These are phyloP conservation scores for Lentinula edodes DNA, from an alignment of 768 basidiomycete species.

Conservation along the genomic window DNA sequence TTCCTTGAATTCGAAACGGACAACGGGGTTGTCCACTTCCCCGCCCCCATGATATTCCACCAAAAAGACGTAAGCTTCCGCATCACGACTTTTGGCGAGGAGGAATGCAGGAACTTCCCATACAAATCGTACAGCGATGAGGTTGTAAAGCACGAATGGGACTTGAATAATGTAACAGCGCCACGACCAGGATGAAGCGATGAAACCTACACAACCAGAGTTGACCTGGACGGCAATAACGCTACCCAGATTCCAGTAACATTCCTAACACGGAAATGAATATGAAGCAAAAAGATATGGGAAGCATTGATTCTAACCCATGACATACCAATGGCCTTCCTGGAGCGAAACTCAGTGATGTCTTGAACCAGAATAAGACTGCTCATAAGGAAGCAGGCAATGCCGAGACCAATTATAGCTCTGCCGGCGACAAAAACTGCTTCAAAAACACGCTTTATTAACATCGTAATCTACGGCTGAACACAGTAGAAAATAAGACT, in stretches of 20 bases:
- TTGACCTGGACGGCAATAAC: background rate
- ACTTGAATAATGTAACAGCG: conserved; percentile 35
- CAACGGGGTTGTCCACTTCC: conserved; percentile 12
- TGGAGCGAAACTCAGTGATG: background rate
- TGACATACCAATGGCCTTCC: background rate
- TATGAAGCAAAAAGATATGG: background rate
- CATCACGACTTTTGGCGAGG: conserved; percentile 27
- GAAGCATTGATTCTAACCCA: background rate
- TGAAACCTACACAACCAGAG: background rate
- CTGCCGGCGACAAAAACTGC: background rate
- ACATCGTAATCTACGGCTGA: no score
- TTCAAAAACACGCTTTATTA: background rate
- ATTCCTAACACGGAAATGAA: background rate
- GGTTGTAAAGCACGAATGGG: conserved; percentile 14
- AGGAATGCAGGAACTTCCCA: conserved; percentile 35
- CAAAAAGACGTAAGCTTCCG: conserved; percentile 25
- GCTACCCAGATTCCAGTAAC: background rate
- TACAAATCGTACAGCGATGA: conserved; percentile 34
- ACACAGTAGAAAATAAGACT: no score
- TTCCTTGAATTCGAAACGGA: background rate
- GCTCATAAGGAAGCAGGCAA: background rate
- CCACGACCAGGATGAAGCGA: conserved; percentile 29
- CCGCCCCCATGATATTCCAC: conserved; percentile 37
- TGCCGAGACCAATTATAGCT: background rate
- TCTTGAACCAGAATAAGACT: background rate